phyloP scores from a whole-genome alignment of 2,329 filamentous ascomycete species.

The Sclerotinia borealis region DNA sequence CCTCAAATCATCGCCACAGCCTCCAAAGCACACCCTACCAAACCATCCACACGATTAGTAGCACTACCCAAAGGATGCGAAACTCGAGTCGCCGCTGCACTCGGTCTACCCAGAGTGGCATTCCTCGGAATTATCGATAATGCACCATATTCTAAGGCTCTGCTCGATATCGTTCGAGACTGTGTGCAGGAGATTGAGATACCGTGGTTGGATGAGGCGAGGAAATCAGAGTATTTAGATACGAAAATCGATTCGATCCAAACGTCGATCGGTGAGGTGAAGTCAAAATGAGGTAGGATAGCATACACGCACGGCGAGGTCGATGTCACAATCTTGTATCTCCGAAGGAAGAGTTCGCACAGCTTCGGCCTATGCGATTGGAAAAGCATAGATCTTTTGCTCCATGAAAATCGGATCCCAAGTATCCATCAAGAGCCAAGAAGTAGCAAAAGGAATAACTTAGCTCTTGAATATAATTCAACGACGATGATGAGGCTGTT shows the following conservation, averaged over 20 bases:
- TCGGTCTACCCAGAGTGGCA: constrained; percentile 59
- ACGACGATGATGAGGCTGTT: no score
- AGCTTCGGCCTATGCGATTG: no score
- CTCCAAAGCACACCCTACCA: constrained; percentile 37
- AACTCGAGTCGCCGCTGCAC: constrained; percentile 46
- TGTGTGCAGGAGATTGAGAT: constrained; percentile 47
- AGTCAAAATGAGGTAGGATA: background rate
- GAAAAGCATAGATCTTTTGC: no score
- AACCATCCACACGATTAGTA: constrained; percentile 49
- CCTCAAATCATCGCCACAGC: constrained; percentile 49
- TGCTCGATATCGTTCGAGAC: constrained; percentile 50
- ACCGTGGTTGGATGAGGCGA: constrained; percentile 48
- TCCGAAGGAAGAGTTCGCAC: no score
- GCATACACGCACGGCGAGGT: no score
- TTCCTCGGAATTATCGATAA: constrained; percentile 53
- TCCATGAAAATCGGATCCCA: no score
- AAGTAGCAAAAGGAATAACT: no score
- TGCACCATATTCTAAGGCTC: constrained; percentile 50
- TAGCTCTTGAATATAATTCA: no score
- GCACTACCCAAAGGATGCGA: constrained; percentile 57
- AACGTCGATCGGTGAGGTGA: constrained; percentile 23
- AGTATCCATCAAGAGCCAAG: no score
- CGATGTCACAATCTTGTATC: background rate
- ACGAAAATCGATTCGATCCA: constrained; percentile 44
- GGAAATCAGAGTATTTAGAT: constrained; percentile 36